A percentile compares a stretch with the other conserved stretches of the same genome.
Conservation (phyloP, 306 rosid species). For the Quercus cerris region DNA sequence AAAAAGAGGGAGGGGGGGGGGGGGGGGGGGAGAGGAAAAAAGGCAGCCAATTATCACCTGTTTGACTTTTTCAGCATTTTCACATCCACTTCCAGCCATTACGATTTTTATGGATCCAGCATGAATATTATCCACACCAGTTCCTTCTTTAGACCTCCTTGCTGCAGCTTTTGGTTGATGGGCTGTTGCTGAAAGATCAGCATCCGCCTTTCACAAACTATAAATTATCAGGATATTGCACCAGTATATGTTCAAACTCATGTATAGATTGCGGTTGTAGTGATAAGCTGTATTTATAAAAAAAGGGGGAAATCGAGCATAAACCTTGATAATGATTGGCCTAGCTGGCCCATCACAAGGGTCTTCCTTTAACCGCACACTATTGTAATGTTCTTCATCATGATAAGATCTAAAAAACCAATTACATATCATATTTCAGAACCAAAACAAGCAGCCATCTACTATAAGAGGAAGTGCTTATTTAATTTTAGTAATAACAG, state of each 20-base stretch:
- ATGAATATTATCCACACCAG: slow-evolving; percentile 33
- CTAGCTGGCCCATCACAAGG: slow-evolving; percentile 69
- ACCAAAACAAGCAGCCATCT: background rate
- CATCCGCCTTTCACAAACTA: slow-evolving; percentile 78
- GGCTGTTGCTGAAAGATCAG: slow-evolving; percentile 60
- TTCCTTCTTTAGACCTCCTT: slow-evolving; percentile 24
- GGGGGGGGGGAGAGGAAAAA: background rate
- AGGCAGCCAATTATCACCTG: slow-evolving; percentile 42
- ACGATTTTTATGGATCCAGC: slow-evolving; percentile 56
- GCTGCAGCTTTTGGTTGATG: slow-evolving; percentile 41
- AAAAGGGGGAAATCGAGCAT: background rate
- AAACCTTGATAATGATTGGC: slow-evolving; percentile 70
- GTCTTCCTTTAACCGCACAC: slow-evolving; percentile 74
- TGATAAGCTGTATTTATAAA: background rate
- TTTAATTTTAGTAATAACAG: background rate
- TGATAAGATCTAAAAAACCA: slow-evolving; percentile 66
- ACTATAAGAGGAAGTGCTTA: background rate
- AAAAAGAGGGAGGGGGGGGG: background rate
- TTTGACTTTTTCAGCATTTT: slow-evolving; percentile 50
- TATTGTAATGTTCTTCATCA: slow-evolving; percentile 81
- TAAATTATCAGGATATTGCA: slow-evolving; percentile 42
- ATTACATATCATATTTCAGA: background rate
- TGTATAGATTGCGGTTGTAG: background rate
- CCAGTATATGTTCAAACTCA: background rate
- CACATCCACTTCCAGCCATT: slow-evolving; percentile 73